Percentiles rank a stretch among this genome's conserved stretches.
Conservation (phyloP, 1,139 yeast species). For the Candida glucosophila region DNA sequence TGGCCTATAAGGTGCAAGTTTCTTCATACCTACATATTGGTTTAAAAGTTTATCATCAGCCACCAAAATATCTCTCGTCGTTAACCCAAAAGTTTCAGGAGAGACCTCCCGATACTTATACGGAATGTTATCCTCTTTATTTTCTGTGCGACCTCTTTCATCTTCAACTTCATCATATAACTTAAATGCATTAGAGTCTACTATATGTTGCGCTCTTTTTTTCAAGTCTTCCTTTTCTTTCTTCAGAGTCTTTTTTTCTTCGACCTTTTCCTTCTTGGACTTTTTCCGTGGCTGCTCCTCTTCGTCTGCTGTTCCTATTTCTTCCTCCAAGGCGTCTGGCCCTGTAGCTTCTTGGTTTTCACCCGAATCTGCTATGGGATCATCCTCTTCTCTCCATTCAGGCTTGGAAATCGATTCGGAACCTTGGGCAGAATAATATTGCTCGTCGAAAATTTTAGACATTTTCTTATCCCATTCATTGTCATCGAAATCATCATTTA, state of each 20-base stretch:
- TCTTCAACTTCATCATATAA: constrained; percentile 60
- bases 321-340: no score
- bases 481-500: constrained; percentile 85
- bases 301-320: no score
- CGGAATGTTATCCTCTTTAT: constrained; percentile 30
- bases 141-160: constrained; percentile 45
- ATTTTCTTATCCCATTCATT: constrained; percentile 87
- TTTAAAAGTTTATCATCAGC: constrained; percentile 88
- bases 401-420: constrained; percentile 43
- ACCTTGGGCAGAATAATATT: constrained; percentile 61
- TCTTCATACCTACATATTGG: constrained; percentile 77
- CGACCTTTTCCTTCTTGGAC: constrained; percentile 41
- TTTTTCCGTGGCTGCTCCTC: constrained; percentile 24
- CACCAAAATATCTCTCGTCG: constrained; percentile 76
- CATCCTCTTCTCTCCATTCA: constrained; percentile 28
- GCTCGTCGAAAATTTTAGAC: constrained; percentile 80
- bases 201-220: constrained; percentile 65
- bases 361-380: constrained; percentile 11
- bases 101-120: constrained; percentile 92
- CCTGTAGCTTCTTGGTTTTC: constrained; percentile 8
- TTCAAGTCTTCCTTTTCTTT: constrained; percentile 53
- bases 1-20: constrained; percentile 87
- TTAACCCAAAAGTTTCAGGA: constrained; percentile 85
- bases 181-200: constrained; percentile 33
- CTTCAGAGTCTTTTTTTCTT: constrained; percentile 53